These are phyloP conservation scores for Paramecium sonneborni DNA, from an alignment of 73 alveolate species.

Conservation along the genomic window DNA sequence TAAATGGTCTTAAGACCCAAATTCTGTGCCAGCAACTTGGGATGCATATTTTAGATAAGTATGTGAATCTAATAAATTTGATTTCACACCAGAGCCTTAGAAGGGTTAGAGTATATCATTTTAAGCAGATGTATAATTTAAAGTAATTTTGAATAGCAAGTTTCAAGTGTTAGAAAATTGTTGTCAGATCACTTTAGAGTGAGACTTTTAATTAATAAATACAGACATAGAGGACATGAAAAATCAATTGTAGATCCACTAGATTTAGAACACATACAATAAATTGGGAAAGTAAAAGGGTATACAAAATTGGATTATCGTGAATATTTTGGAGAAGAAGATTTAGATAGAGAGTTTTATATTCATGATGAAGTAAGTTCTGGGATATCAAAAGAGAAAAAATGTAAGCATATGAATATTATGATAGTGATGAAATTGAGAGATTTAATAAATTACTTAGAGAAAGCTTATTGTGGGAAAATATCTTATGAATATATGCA, in stretches of 20 bases:
- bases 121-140: background rate
- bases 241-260: constrained; percentile 88
- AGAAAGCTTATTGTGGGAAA: constrained; percentile 81
- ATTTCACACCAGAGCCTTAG: constrained; percentile 63
- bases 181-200: constrained; percentile 74
- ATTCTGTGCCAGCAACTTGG: constrained; percentile 83
- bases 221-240: constrained; percentile 82
- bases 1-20: constrained; percentile 77
- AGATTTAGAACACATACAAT: background rate
- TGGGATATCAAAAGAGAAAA: constrained; percentile 45
- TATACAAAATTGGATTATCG: background rate
- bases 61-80: constrained; percentile 35
- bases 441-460: constrained; percentile 76
- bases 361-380: constrained; percentile 63
- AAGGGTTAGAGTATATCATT: background rate
- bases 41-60: constrained; percentile 76
- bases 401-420: background rate
- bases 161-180: background rate
- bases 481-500: constrained; percentile 91
- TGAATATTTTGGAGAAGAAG: constrained; percentile 80
- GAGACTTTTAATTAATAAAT: constrained; percentile 74
- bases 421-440: constrained; percentile 71
- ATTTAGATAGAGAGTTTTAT: constrained; percentile 81
- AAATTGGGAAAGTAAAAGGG: background rate
- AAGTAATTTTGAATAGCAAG: background rate